Percentiles rank a stretch among this genome's conserved stretches.
These are phyloP conservation scores for Neospermospora avenae DNA, from an alignment of 2,329 filamentous ascomycete genomes.

Conservation along the genomic window DNA sequence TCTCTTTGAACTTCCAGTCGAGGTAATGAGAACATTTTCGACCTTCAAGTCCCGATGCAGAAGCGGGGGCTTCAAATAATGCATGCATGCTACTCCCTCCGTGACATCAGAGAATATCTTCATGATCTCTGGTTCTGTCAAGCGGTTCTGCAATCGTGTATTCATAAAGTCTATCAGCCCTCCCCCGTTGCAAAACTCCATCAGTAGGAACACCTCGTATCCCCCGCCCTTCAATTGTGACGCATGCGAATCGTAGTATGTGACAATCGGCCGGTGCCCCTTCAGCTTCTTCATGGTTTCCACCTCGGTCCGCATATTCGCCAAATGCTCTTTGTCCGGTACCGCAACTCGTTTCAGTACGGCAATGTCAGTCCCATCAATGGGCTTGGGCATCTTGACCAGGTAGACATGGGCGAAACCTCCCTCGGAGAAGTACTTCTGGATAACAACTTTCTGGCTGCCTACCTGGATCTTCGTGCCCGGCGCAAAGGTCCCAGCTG, in stretches of 20 bases:
- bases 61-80: slow-evolving; percentile 91
- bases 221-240: slow-evolving; percentile 89
- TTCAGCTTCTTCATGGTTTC: slow-evolving; percentile 99
- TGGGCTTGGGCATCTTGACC: slow-evolving; percentile 70
- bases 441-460: slow-evolving; percentile 86
- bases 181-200: slow-evolving; percentile 95
- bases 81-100: slow-evolving; percentile 97
- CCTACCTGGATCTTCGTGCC: slow-evolving; percentile 98
- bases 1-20: slow-evolving; percentile 59
- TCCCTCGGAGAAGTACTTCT: slow-evolving; percentile 96
- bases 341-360: slow-evolving; percentile 77
- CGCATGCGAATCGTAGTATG: slow-evolving; percentile 96
- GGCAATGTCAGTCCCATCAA: slow-evolving; percentile 38
- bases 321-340: slow-evolving; percentile 89
- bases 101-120: slow-evolving; percentile 96
- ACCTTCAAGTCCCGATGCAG: slow-evolving; percentile 96
- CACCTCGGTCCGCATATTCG: slow-evolving; percentile 96
- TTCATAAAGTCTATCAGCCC: slow-evolving; percentile 99
- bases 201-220: slow-evolving; percentile 96
- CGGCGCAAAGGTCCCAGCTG: slow-evolving; percentile 84
- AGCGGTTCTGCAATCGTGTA: slow-evolving; percentile 88
- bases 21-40: slow-evolving; percentile 85
- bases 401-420: slow-evolving; percentile 98
- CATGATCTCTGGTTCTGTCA: slow-evolving; percentile 96
- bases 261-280: slow-evolving; percentile 93